Evolutionary conservation across 1,284 basidiomycete genomes (phyloP), one percentile per base, ranked within the genome.

Genomic region (Fistulinella staudtii): DNA sequence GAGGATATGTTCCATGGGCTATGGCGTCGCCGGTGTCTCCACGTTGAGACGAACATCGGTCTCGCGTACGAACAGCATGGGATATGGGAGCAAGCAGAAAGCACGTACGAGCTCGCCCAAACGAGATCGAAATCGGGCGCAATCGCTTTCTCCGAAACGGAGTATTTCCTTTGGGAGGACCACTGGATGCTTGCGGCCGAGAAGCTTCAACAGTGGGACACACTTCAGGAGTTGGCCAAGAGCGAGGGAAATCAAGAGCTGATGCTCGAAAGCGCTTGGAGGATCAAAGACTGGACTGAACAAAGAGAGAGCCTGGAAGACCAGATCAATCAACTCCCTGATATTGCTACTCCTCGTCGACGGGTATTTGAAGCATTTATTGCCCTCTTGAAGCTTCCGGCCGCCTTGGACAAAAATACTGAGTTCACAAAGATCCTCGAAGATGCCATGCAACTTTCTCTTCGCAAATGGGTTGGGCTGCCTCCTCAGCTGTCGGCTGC

Each of bases 121-220:
- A 84, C 76, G 55, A 92, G 87, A 64, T 89, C 93, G 5, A 80
- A 93, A 36, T 75, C 82, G 10, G 91, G 92, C 5, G 71, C 80
- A 11, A 82, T 98, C 37, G 85, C 93, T 1, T 99, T 96, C 71
- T 89, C 89, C 27, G 96, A 99, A 67, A 79, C 88, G 6, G 96
- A 99, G 66, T 99, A 96, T 65, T 93, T 90, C 57, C 73, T 99
- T 15, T 99, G 96, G 96, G 96, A 99, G 65, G 97, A 99, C 63
- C 96, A 99, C 66, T 99, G 97, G 96, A 90, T 99, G 50, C 72
- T 96, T 14, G 83, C 94, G 4, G 89, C 93, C 0, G 91, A 96
- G 67, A 99, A 99, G 69, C 73, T 99, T 21, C 96, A 99, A 64
- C 89, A 98, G 58, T 99, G 96, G 96, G 96, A 99, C 49, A 81